These are phyloP conservation scores for Blastocystis sp. DNA, from an alignment of 352 stramenopile genomes.

Conservation along the genomic window DNA sequence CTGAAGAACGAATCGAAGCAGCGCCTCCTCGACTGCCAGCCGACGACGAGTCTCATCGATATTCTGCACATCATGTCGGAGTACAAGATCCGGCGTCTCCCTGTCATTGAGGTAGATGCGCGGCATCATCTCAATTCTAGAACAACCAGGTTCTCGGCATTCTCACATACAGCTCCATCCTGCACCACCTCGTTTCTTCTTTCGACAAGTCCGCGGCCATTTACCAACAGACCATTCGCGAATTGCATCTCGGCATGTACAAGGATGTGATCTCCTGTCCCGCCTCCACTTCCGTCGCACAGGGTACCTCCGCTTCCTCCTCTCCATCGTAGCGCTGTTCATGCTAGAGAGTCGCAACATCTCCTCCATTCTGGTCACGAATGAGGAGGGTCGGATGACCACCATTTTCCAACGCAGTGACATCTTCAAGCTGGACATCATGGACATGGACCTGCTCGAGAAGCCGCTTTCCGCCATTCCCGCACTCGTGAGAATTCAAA, in stretches of 20 bases:
- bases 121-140: neutral
- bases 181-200: conserved; percentile 20
- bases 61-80: conserved; percentile 58
- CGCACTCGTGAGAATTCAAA: neutral
- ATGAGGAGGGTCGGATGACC: conserved; percentile 46
- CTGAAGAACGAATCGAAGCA: conserved; percentile 48
- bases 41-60: conserved; percentile 30
- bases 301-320: neutral
- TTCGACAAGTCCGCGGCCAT: conserved; percentile 41
- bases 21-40: conserved; percentile 34
- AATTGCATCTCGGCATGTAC: conserved; percentile 53
- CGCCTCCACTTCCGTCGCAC: conserved; percentile 28
- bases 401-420: conserved; percentile 60
- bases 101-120: conserved; percentile 33
- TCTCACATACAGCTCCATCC: conserved; percentile 61
- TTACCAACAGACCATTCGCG: conserved; percentile 43
- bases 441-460: conserved; percentile 54
- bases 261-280: conserved; percentile 63
- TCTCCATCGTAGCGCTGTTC: conserved; percentile 24
- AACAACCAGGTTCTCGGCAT: conserved; percentile 43
- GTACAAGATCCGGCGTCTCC: conserved; percentile 45
- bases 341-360: conserved; percentile 56
- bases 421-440: conserved; percentile 60
- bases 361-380: conserved; percentile 49
- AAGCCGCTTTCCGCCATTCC: conserved; percentile 1